Base-by-base conservation (phyloP, 768 basidiomycete species). In the Amanita pseudoporphyria region DNA sequence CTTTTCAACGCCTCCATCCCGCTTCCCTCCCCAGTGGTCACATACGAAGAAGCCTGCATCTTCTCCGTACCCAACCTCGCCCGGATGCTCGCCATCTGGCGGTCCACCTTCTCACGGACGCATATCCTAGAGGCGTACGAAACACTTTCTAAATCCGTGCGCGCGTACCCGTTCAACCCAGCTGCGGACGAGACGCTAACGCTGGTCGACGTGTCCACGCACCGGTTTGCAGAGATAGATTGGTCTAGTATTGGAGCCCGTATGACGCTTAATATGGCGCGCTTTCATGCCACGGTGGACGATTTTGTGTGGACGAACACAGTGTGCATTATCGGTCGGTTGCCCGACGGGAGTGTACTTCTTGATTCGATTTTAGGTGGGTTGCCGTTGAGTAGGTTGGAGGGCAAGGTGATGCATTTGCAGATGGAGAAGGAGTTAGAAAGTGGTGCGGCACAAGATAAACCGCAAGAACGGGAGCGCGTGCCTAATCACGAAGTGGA, bases 1-100 rank as follows among this genome's bases (percentile, higher is more conserved):
- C 51, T 56, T 30, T 52, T 66, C 69, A 21, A 62, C 64, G 45
- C 53, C 55, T 31, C 65, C 58, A 16, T 50, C 66, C 21, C 70
- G 0, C 60, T 72, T 12, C 71, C 71, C 2, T 71, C 71, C 42
- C 71, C 71, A 12, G 55, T 60, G 2, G 51, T 72, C 38, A 61
- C 68, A 16, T 67, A 68, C 28, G 56, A 53, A 18, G 64, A 69
- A 36, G 52, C 71, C 13, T 55, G 65, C n/a, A 44, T 58, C 9
- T 54, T 60, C 26, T 52, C 66, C 12, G 49, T 70, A 5, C 52
- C 59, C 32, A 62, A 63, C 18, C 53, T 74, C 9, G 54, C 63
- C 0, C 55, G 53, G 12, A 47, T 37, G 3, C 52, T 66, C 9
- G 56, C 58, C 7, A 18, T 38, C 9, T 52, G 58, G 9, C 62